Evolutionary conservation across 1,139 yeast species (phyloP).

Genomic region (Taphrina confusa): DNA sequence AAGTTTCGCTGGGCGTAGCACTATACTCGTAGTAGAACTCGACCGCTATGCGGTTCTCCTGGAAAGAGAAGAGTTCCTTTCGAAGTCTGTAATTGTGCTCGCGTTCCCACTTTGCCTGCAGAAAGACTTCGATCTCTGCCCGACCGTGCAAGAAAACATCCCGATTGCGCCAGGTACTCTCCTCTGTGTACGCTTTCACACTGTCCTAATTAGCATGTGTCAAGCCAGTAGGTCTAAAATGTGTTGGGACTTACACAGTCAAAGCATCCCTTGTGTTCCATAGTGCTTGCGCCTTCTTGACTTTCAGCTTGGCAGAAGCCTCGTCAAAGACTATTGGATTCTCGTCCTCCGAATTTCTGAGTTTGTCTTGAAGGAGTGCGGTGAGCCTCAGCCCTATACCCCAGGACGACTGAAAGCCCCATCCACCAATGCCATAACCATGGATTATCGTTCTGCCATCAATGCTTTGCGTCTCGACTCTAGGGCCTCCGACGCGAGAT

Average conservation of each 20-base stretch:
- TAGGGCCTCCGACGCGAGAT: slow-evolving; percentile 61
- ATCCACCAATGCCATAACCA: slow-evolving; percentile 75
- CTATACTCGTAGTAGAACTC: slow-evolving; percentile 40
- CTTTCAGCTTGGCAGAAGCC: slow-evolving; percentile 37
- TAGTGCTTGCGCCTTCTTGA: slow-evolving; percentile 39
- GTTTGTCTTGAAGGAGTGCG: background rate
- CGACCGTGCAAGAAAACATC: slow-evolving; percentile 37
- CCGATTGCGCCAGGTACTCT: slow-evolving; percentile 40
- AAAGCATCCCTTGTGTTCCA: slow-evolving; percentile 38
- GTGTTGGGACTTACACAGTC: background rate
- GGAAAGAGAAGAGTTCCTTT: slow-evolving; percentile 39
- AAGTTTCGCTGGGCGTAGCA: background rate
- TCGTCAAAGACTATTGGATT: slow-evolving; percentile 29
- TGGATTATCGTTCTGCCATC: slow-evolving; percentile 52
- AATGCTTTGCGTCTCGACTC: slow-evolving; percentile 54
- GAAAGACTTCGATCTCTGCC: slow-evolving; percentile 37
- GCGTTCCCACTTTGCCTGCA: slow-evolving; percentile 38
- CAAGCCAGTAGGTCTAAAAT: too few species aligned
- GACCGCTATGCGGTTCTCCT: slow-evolving; percentile 40
- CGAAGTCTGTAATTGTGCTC: slow-evolving; percentile 39
- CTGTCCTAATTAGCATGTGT: slow-evolving; percentile 24
- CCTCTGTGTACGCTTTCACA: slow-evolving; percentile 37
- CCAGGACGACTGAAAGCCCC: slow-evolving; percentile 60
- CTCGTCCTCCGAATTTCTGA: background rate
- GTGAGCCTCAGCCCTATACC: slow-evolving; percentile 12